phyloP scores from a whole-genome alignment of 192 early-diverging fungal species.

The Haplosporangium gracile region DNA sequence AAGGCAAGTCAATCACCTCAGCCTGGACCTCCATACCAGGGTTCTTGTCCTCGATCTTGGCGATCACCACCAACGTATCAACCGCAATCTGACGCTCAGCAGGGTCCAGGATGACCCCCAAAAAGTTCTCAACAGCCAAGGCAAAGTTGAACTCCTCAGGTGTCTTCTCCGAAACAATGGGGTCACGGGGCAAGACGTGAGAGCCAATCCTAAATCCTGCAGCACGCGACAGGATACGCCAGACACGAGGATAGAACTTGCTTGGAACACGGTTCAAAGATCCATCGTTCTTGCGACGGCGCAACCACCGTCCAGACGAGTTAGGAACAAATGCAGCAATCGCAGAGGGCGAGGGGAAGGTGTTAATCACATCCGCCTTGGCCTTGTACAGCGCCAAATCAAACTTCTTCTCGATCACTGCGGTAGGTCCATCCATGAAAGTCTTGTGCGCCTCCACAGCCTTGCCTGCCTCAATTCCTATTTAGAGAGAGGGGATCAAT shows the following conservation, averaged over 20 bases:
- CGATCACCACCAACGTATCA: slow-evolving; percentile 78
- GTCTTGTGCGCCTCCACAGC: slow-evolving; percentile 70
- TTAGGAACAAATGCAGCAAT: slow-evolving; percentile 62
- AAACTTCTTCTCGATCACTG: slow-evolving; percentile 63
- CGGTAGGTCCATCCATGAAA: slow-evolving; percentile 71
- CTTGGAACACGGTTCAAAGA: slow-evolving; percentile 84
- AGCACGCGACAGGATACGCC: slow-evolving; percentile 75
- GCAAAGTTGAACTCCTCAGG: slow-evolving; percentile 91
- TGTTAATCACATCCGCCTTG: slow-evolving; percentile 35
- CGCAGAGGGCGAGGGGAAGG: slow-evolving; percentile 51
- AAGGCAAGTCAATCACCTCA: slow-evolving; percentile 68
- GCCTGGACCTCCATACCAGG: slow-evolving; percentile 67
- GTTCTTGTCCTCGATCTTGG: slow-evolving; percentile 73
- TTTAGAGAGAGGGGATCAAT: background rate
- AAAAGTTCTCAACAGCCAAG: slow-evolving; percentile 78
- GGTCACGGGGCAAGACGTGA: slow-evolving; percentile 75
- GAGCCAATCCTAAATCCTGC: slow-evolving; percentile 72
- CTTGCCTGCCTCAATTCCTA: slow-evolving; percentile 53
- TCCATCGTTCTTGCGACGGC: slow-evolving; percentile 87
- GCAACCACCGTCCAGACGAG: slow-evolving; percentile 75
- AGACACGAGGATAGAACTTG: slow-evolving; percentile 85
- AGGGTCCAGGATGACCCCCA: slow-evolving; percentile 80
- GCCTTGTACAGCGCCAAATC: slow-evolving; percentile 63
- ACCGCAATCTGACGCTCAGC: slow-evolving; percentile 86
- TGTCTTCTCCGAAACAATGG: slow-evolving; percentile 86